Base-by-base conservation (phyloP, 306 rosid genomes). In the Notholithocarpus densiflorus region DNA sequence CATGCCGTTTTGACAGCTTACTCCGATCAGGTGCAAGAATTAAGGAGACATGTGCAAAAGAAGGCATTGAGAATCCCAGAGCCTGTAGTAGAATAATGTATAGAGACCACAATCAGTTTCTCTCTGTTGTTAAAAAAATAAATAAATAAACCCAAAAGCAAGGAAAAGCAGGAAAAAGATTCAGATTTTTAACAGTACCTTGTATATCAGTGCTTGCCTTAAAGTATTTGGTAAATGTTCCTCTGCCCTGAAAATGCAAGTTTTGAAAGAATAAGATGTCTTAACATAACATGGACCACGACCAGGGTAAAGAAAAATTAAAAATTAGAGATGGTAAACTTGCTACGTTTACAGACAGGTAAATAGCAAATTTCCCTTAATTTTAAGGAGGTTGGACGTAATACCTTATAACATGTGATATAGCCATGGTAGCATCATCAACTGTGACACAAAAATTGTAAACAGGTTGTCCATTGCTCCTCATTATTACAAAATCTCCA, bases 341-440 rank as follows among this genome's bases (percentile, higher is more conserved):
- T 34, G 48, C 52, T 66, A 29, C 9, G 13, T 66, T 32, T 34
- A 17, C 2, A 40, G 0, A 3, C 5, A 31, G 72, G 71, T 7
- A 73, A 29, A 78, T 56, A 34, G 59, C 77, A 75, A 24, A 74
- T 51, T 29, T 56, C 43, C 19, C 24, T 56, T 7, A 57, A 81
- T 70, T 29, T 56, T 55, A 24, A 72, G 51, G 40, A 72, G 77
- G 80, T 59, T 60, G 75, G 10, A 76, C 20, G 5, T 60, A 70
- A 70, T 89, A 95, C 99, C 99, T 90, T 70, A 95, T 91, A 73
- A 95, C 98, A 81, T 95, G 99, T 75, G 99, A 95, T 82, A 95
- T 95, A 69, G 97, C 94, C 99, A 95, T 93, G 84, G 93, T 89
- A n/a, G 98, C 99, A 90, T 95, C 99, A 87, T 95, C 99, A 54